Percentiles rank a stretch among this genome's conserved stretches.
Conservation (phyloP, 75 land plant species). For the Azolla pinnata region DNA sequence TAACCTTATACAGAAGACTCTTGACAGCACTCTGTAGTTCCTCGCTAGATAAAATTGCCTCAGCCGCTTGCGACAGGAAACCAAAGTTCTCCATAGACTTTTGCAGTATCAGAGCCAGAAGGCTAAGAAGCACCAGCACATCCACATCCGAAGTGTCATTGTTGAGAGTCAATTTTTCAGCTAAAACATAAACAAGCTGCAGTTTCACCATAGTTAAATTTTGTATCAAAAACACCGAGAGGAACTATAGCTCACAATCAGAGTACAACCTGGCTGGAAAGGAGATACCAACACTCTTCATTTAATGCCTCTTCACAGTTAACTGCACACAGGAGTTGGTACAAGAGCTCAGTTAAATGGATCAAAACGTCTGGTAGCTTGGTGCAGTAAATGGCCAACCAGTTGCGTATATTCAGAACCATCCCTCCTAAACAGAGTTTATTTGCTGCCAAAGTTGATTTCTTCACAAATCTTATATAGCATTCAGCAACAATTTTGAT, state of each 20-base stretch:
- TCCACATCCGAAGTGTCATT: constrained; percentile 1
- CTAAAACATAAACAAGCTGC: neutral
- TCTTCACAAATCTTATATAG: constrained; percentile 27
- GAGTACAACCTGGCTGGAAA: constrained; percentile 66
- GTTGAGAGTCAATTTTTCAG: neutral
- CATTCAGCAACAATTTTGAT: constrained; percentile 31
- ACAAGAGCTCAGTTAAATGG: constrained; percentile 20
- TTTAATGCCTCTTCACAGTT: constrained; percentile 21
- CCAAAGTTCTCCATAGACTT: constrained; percentile 41
- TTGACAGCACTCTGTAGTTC: constrained; percentile 26
- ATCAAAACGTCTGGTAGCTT: constrained; percentile 7
- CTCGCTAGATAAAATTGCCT: constrained; percentile 27
- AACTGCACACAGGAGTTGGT: constrained; percentile 28
- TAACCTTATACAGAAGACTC: constrained; percentile 23
- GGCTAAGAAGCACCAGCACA: constrained; percentile 27
- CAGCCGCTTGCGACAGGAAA: constrained; percentile 43
- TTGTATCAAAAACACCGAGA: neutral
- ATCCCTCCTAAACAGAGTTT: constrained; percentile 44
- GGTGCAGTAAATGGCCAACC: constrained; percentile 10
- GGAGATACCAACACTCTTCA: constrained; percentile 44
- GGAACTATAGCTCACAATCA: constrained; percentile 4
- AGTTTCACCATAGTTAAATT: neutral
- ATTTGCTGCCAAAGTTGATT: constrained; percentile 36
- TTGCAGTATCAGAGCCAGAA: constrained; percentile 50
- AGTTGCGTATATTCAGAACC: constrained; percentile 20